Conservation (phyloP, 1,284 basidiomycete species). For the Sanghuangporus weigelae region DNA sequence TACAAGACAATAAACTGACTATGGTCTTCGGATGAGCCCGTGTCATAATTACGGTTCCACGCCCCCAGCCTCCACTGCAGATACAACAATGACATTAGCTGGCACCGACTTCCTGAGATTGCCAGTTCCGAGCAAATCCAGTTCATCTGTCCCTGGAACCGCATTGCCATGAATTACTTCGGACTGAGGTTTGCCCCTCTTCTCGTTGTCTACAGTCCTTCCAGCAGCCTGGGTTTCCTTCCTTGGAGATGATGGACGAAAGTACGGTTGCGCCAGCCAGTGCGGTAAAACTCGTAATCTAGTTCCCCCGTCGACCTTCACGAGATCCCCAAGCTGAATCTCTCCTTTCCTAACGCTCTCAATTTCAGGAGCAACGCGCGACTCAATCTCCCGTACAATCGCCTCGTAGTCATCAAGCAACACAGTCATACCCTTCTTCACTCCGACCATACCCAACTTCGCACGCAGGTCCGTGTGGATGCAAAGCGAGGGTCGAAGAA, state of each 20-base stretch:
- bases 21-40: too few relatives aligned
- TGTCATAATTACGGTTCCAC: neutral
- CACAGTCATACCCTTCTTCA: conserved; percentile 34
- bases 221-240: neutral
- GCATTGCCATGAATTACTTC: neutral
- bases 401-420: conserved; percentile 52
- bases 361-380: conserved; percentile 51
- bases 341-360: conserved; percentile 25
- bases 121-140: neutral
- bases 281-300: conserved; percentile 65
- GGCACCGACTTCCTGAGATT: neutral
- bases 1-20: neutral
- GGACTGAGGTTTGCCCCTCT: neutral
- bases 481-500: conserved; percentile 76
- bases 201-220: neutral
- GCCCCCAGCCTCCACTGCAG: neutral
- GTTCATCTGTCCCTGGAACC: neutral
- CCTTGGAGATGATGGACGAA: conserved; percentile 42
- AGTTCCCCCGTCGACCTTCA: conserved; percentile 44
- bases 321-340: conserved; percentile 38
- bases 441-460: conserved; percentile 51
- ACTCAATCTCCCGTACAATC: conserved; percentile 64
- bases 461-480: conserved; percentile 72
- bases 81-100: neutral
- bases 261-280: conserved; percentile 86